Evolutionary conservation across 139 green algal species (phyloP).

Genomic region (Chlorokybus atmophyticus): DNA sequence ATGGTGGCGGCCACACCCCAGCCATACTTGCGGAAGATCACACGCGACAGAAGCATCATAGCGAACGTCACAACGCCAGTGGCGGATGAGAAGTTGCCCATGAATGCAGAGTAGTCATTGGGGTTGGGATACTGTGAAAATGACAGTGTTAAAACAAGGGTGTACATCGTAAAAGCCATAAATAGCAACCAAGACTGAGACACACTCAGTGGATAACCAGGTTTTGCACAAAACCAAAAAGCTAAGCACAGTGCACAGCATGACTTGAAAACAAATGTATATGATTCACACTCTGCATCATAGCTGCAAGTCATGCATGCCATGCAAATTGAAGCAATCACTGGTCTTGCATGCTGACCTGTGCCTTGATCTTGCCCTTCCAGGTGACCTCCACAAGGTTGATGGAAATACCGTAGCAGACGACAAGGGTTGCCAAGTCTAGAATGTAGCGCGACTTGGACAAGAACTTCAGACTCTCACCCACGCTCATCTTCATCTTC

Average conservation of each 20-base stretch:
- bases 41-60: slow-evolving; percentile 90
- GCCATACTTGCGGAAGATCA: slow-evolving; percentile 91
- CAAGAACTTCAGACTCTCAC: slow-evolving; percentile 89
- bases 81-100: slow-evolving; percentile 45
- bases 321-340: slow-evolving; percentile 69
- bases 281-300: slow-evolving; percentile 89
- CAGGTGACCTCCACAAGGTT: slow-evolving; percentile 99
- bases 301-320: slow-evolving; percentile 75
- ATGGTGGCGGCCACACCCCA: slow-evolving; percentile 91
- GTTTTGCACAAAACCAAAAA: no score
- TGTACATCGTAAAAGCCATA: no score
- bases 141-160: no score
- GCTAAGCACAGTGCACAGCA: no score
- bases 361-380: slow-evolving; percentile 98
- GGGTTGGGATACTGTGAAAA: slow-evolving; percentile 39
- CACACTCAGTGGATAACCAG: no score
- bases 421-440: slow-evolving; percentile 85
- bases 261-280: no score
- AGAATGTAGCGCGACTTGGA: slow-evolving; percentile 86
- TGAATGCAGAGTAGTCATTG: slow-evolving; percentile 31
- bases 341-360: slow-evolving; percentile 68
- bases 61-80: slow-evolving; percentile 81
- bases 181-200: no score
- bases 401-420: slow-evolving; percentile 95
- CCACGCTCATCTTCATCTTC: slow-evolving; percentile 45